phyloP scores from a whole-genome alignment of 495 filamentous ascomycete genomes.

The Entonaema liquescens region DNA sequence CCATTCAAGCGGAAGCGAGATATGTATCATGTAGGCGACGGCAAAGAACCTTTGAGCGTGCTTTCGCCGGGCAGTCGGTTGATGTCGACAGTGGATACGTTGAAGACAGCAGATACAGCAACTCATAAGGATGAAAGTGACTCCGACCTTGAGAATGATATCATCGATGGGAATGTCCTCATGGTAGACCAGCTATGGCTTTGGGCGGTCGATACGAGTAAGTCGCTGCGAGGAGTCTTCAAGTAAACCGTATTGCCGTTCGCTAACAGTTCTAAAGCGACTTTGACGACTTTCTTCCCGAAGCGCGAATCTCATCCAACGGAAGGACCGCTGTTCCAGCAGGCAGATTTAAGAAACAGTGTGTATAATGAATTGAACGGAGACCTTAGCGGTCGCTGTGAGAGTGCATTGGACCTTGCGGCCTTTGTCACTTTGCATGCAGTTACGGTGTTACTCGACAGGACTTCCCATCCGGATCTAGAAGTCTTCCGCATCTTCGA shows the following conservation, averaged over 20 bases:
- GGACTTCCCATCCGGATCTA: slow-evolving; percentile 65
- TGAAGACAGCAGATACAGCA: slow-evolving; percentile 15
- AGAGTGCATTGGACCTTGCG: slow-evolving; percentile 69
- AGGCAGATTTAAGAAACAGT: slow-evolving; percentile 69
- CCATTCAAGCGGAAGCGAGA: slow-evolving; percentile 36
- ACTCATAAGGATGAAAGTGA: slow-evolving; percentile 40
- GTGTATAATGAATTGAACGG: slow-evolving; percentile 75
- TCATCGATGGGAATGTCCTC: slow-evolving; percentile 67
- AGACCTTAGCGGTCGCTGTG: slow-evolving; percentile 69
- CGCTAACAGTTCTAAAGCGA: slow-evolving; percentile 44
- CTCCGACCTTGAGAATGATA: slow-evolving; percentile 48
- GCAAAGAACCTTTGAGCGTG: slow-evolving; percentile 14
- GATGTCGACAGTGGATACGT: slow-evolving; percentile 14
- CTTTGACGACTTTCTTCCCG: slow-evolving; percentile 68
- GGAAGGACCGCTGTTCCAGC: slow-evolving; percentile 67
- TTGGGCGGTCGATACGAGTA: slow-evolving; percentile 69
- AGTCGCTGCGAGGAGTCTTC: slow-evolving; percentile 16
- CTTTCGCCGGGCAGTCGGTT: slow-evolving; percentile 31
- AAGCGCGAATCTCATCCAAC: slow-evolving; percentile 55
- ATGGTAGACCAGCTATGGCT: slow-evolving; percentile 79
- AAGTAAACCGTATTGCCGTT: not conserved
- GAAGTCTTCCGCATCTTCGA: slow-evolving; percentile 74
- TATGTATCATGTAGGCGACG: slow-evolving; percentile 36
- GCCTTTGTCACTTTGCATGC: slow-evolving; percentile 69
- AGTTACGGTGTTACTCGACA: slow-evolving; percentile 68